A percentile compares a stretch with the other conserved stretches of the same genome.
Evolutionary conservation across 805 yeast species (phyloP).

Genomic region (Suhomyces pyralidae): DNA sequence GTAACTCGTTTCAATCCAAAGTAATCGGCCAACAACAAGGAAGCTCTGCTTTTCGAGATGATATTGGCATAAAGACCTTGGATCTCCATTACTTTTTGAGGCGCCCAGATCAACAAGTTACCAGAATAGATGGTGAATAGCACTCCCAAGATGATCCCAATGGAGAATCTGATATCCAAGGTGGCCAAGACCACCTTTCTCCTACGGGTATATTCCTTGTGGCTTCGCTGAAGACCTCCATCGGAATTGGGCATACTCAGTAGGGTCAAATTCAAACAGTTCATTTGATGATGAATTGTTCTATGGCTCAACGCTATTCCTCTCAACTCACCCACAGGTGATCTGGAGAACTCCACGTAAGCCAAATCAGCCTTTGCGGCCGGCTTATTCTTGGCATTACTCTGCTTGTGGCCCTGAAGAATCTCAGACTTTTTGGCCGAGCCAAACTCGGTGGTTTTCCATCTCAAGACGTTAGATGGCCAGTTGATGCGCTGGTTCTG

Average conservation of each 20-base stretch:
- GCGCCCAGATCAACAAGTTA: conserved; percentile 74
- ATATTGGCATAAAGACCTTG: conserved; percentile 87
- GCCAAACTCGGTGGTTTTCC: conserved; percentile 90
- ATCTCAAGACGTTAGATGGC: conserved; percentile 72
- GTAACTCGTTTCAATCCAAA: conserved; percentile 86
- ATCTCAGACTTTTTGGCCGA: conserved; percentile 40
- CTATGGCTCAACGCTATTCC: conserved; percentile 93
- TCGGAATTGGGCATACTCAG: conserved; percentile 63
- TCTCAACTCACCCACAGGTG: conserved; percentile 85
- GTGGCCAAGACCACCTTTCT: conserved; percentile 53
- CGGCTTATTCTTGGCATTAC: conserved; percentile 12
- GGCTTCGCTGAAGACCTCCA: conserved; percentile 46
- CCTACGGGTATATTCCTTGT: conserved; percentile 31
- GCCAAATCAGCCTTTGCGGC: conserved; percentile 57
- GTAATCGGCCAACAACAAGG: conserved; percentile 80
- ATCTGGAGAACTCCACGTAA: conserved; percentile 86
- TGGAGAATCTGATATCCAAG: conserved; percentile 50
- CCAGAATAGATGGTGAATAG: conserved; percentile 84
- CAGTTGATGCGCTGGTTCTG: conserved; percentile 48
- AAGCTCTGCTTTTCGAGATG: conserved; percentile 65
- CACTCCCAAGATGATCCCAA: conserved; percentile 82
- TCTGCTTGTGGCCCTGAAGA: conserved; percentile 13
- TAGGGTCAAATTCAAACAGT: conserved; percentile 63
- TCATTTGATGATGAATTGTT: conserved; percentile 86
- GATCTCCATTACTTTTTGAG: conserved; percentile 65